Evolutionary conservation across 345 rosid species (phyloP).

Genomic region (Hibiscus syriacus): DNA sequence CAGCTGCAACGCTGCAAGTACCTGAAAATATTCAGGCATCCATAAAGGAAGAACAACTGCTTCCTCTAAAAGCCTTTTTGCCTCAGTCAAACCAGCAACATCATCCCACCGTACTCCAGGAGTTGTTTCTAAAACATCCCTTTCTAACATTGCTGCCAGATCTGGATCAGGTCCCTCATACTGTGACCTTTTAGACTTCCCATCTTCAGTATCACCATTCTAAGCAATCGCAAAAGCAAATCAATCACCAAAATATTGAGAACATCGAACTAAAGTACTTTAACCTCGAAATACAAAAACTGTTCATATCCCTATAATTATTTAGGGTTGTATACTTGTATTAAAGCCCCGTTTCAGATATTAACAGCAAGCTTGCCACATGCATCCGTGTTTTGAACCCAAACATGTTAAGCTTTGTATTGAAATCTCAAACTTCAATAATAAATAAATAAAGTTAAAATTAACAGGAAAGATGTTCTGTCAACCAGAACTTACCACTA

Average conservation of each 20-base stretch:
- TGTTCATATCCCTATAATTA: background rate
- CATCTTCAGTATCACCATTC: constrained; percentile 96
- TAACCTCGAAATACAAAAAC: background rate
- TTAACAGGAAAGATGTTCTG: background rate
- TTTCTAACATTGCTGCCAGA: constrained; percentile 96
- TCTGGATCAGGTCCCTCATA: constrained; percentile 99
- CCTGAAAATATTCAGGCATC: constrained; percentile 99
- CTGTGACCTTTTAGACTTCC: constrained; percentile 67
- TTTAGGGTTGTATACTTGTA: background rate
- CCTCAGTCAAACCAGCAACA: constrained; percentile 98
- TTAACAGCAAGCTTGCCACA: background rate
- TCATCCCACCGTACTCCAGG: constrained; percentile 99
- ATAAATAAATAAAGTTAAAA: background rate
- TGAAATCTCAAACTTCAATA: background rate
- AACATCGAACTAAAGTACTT: background rate
- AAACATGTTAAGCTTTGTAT: background rate
- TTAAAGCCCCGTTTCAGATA: background rate
- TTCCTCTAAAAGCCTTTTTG: constrained; percentile 96
- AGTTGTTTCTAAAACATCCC: constrained; percentile 95
- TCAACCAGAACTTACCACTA: constrained; percentile 43
- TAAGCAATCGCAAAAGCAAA: constrained; percentile 26
- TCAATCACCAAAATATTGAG: constrained; percentile 3
- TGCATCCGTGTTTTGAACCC: background rate
- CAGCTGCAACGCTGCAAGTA: constrained; percentile 20
- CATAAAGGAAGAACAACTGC: constrained; percentile 99